Percentiles rank a stretch among this genome's conserved stretches.
Conservation (phyloP, 768 basidiomycete genomes). For the Hericium coralloides region DNA sequence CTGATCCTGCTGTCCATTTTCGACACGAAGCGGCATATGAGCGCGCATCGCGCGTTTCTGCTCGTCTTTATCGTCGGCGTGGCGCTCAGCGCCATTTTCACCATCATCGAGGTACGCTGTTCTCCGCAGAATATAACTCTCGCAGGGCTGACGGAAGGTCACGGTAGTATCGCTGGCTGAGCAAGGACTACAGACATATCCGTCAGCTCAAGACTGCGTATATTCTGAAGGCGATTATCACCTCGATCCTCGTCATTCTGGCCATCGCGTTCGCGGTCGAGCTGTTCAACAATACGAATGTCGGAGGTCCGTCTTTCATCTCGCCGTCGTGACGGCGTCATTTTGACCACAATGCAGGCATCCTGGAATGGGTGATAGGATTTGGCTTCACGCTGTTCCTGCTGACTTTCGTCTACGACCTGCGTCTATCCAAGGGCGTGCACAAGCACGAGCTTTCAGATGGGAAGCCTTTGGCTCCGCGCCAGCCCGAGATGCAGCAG, state of each 20-base stretch:
- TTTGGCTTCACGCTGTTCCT: slow-evolving; percentile 70
- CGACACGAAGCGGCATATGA: slow-evolving; percentile 49
- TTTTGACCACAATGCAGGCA: slow-evolving; percentile 25
- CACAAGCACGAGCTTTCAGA: slow-evolving; percentile 36
- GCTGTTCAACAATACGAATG: slow-evolving; percentile 35
- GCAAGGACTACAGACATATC: slow-evolving; percentile 40
- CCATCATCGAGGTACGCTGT: slow-evolving; percentile 48
- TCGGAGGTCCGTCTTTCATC: slow-evolving; percentile 36
- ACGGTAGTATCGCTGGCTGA: slow-evolving; percentile 56
- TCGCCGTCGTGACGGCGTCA: background rate
- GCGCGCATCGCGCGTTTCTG: slow-evolving; percentile 51
- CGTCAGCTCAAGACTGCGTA: slow-evolving; percentile 45
- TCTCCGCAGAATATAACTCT: background rate
- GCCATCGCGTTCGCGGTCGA: slow-evolving; percentile 56
- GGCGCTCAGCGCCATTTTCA: slow-evolving; percentile 64
- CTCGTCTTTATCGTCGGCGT: slow-evolving; percentile 70
- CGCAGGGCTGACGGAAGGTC: background rate
- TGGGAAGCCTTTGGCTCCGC: background rate
- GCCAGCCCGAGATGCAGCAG: background rate
- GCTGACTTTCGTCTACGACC: slow-evolving; percentile 64
- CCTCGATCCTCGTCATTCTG: slow-evolving; percentile 44
- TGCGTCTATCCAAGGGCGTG: slow-evolving; percentile 49
- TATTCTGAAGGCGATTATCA: slow-evolving; percentile 52
- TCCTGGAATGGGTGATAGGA: slow-evolving; percentile 68
- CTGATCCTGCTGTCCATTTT: slow-evolving; percentile 64